Base-by-base conservation (phyloP, 495 filamentous ascomycete species). In the Hyaloscypha bicolor region DNA sequence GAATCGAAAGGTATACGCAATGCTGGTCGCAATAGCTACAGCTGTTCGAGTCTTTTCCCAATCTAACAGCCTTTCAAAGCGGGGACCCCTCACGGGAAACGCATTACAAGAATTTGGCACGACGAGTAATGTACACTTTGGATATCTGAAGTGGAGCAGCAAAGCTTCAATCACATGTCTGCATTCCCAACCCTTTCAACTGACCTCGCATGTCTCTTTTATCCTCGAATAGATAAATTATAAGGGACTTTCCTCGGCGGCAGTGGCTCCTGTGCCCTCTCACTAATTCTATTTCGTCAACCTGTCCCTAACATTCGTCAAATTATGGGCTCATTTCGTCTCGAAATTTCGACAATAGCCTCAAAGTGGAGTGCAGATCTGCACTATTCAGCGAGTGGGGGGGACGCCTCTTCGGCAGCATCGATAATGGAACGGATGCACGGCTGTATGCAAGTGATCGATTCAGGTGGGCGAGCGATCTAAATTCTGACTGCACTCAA, bases 371-470 rank as follows among this genome's bases (percentile, higher is more conserved):
- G 35, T 53, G 22, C 21, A 55, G 52, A 56, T 64, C 62, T 56
- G 62, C 32, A 42, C 22, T 35, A 39, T 21, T 4, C 19, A 3
- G 2, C 21, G 22, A 35, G 14, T 5, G 33, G 6, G 25, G 21
- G 25, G 29, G 16, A 33, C 61, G 61, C 52, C 19, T 64, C 32
- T 39, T 42, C 19, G 65, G 33, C 19, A 63, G 48, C 68, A 59
- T 66, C 68, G 68, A 67, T 39, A 67, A 63, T 60, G 33, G 39
- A 62, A 68, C 69, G 65, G 65, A 66, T 60, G 63, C 62, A 68
- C 59, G 66, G 66, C 32, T 68, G 62, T 63, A 72, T 68, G 69
- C 65, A 72, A 68, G 69, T 68, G 65, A 68, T 71, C 61, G 62
- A 53, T 72, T 67, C 35, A 19, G 33, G 25, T 25, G 25, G 2